These are phyloP conservation scores for Daedaleopsis nitida DNA, from an alignment of 768 basidiomycete genomes.

Conservation along the genomic window DNA sequence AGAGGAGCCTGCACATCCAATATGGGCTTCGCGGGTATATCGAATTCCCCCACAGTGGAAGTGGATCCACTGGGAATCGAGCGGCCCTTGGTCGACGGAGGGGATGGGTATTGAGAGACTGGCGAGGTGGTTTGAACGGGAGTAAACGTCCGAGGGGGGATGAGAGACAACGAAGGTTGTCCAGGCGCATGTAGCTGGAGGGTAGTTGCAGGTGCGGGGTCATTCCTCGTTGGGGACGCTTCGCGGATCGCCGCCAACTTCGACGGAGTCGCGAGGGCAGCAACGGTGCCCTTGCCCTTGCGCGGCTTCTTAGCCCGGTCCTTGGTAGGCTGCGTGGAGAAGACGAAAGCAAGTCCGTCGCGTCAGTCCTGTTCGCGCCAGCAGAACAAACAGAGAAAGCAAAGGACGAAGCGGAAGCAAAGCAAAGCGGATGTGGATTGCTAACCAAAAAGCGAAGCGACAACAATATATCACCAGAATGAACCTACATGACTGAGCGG, in stretches of 20 bases:
- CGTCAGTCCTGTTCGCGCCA: constrained; percentile 13
- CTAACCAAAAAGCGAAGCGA: background rate
- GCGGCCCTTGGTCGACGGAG: constrained; percentile 6
- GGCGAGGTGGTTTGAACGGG: constrained; percentile 2
- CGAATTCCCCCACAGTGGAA: background rate
- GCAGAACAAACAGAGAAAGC: constrained; percentile 8
- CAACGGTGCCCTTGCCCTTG: constrained; percentile 40
- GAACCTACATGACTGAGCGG: constrained; percentile 88
- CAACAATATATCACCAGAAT: constrained; percentile 53
- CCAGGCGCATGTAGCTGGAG: background rate
- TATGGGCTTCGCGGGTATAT: constrained; percentile 6
- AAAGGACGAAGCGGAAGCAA: constrained; percentile 6
- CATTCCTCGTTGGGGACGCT: constrained; percentile 8
- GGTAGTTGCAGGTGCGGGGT: background rate
- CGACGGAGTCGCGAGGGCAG: background rate
- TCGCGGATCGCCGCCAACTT: constrained; percentile 12
- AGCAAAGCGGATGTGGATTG: constrained; percentile 31
- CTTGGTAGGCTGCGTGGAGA: constrained; percentile 64
- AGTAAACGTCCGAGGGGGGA: background rate
- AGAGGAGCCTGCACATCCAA: constrained; percentile 6
- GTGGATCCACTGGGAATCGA: background rate
- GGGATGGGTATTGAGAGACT: constrained; percentile 11
- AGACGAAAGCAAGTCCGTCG: constrained; percentile 18
- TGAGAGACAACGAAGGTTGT: background rate
- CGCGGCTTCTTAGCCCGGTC: constrained; percentile 70